phyloP scores from a whole-genome alignment of 148 eudicot genomes.

The Pouteria glomerata region DNA sequence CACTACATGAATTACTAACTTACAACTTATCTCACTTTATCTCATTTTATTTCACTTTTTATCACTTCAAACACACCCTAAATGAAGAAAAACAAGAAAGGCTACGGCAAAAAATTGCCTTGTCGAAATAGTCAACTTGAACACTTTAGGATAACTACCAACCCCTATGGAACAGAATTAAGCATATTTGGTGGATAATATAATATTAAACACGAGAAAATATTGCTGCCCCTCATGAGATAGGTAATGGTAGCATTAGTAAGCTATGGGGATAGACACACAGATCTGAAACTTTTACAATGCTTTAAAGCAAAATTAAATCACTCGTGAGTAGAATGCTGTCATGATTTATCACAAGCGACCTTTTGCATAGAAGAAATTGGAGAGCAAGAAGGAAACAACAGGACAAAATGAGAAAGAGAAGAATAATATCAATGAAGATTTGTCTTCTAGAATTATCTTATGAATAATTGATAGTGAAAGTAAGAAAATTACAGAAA shows the following conservation, averaged over 20 bases:
- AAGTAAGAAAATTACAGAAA: not conserved
- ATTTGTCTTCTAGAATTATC: not conserved
- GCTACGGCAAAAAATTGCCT: not conserved
- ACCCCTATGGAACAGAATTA: no score
- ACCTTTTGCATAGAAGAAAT: not conserved
- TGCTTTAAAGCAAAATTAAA: not conserved
- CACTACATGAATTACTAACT: no score
- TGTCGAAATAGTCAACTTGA: not conserved
- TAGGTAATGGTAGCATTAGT: no score
- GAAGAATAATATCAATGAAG: not conserved
- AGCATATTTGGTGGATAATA: no score
- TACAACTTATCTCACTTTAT: no score
- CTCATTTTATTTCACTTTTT: no score
- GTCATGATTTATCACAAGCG: not conserved
- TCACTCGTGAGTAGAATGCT: not conserved
- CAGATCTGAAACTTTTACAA: not conserved
- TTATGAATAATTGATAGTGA: not conserved
- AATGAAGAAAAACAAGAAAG: no score
- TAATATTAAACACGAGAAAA: no score
- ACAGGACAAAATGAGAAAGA: not conserved
- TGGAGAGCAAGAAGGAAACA: not conserved
- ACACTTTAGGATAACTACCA: not conserved
- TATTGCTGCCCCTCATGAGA: no score
- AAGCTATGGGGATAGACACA: not conserved
- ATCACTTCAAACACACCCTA: no score